Base-by-base conservation (phyloP, 2,329 filamentous ascomycete genomes). In the Botrytis cinerea region DNA sequence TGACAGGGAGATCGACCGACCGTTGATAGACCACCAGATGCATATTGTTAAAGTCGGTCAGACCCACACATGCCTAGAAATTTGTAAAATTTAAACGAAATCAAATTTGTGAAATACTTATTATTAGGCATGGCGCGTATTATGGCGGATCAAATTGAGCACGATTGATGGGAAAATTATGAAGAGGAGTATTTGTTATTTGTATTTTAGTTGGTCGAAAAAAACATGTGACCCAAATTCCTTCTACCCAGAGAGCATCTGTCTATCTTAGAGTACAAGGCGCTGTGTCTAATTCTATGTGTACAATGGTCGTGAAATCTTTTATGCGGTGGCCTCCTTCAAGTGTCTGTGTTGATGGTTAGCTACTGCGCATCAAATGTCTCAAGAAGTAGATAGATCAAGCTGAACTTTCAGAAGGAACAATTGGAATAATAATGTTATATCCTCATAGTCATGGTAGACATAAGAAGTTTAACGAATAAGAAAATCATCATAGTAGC, bases 391-490 rank as follows among this genome's bases (percentile, higher is more conserved):
- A 59, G 40, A 69, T 28, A 18, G 18, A 32, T 32, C 0, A 43
- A 43, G 66, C 38, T 69, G 48, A 57, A 82, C 75, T 69, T 82
- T 97, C 94, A 97, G 94, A 90, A 97, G 94, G 94, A 97, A 97
- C 94, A 97, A 97, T 97, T 97, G 93, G 91, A 87, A 87, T 86
- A 80, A 57, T 83, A 86, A 86, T 84, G 87, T 87, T 90, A 87
- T 89, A 80, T 83, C 82, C 81, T 82, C 82, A 84, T 81, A 69
- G 81, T 80, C 81, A 79, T 76, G 66, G 75, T 75, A 73, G 79
- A 80, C 82, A 77, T 81, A 80, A 76, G 75, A 77, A 76, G 73
- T 80, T 78, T 79, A 80, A 80, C 80, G 82, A 81, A 57, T 83
- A 83, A 85, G 83, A 82, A 81, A 81, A 80, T 82, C 82, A 85